Base-by-base conservation (phyloP, 768 basidiomycete genomes). In the Tricholoma bakamatsutake region DNA sequence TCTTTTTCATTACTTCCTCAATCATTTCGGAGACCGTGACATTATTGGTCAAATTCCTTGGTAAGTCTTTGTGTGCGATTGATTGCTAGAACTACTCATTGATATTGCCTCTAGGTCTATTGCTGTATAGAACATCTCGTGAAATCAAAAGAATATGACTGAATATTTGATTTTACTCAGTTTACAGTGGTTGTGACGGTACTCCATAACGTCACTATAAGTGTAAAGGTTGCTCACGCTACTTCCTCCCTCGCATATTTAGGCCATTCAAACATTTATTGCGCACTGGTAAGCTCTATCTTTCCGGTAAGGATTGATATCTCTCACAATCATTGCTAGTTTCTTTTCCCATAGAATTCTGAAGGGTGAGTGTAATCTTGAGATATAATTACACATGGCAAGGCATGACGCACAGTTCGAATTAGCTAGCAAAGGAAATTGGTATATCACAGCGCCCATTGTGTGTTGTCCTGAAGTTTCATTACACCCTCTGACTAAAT, bases 261-360 rank as follows among this genome's bases (percentile, higher is more conserved):
- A 67, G 66, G 66, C 65, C 8, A 60, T 66, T 28, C 64, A 65
- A 57, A 68, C 67, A 1, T 65, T 64, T 52, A 51, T 66, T 53
- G 65, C 57, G 1, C 67, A 68, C 21, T 60, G 66, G 65, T 67
- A 42, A 8, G 59, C 51, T 18, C 12, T 37, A 2, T 47, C 46
- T 3, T 30, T 11, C 6, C 13, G 15, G 30, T 2, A 13, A 5
- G 0, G 12, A 2, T 10, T 18, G 27, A 27, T 21, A 34, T 10
- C 21, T 6, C 12, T 5, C 34, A 46, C 15, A 40, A 55, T 39
- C 46, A 39, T 5, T 47, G 3, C 21, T 24, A 56, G 58, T 45
- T 63, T 55, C 53, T 64, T 58, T 37, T 42, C 54, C 7, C 33
- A 45, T 30, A 59, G 53, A 45, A 63, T 61, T 51, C 54, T 67